A percentile compares a stretch with the other conserved stretches of the same genome.
These are phyloP conservation scores for Gossypium raimondii DNA, from an alignment of 345 rosid species.

Conservation along the genomic window DNA sequence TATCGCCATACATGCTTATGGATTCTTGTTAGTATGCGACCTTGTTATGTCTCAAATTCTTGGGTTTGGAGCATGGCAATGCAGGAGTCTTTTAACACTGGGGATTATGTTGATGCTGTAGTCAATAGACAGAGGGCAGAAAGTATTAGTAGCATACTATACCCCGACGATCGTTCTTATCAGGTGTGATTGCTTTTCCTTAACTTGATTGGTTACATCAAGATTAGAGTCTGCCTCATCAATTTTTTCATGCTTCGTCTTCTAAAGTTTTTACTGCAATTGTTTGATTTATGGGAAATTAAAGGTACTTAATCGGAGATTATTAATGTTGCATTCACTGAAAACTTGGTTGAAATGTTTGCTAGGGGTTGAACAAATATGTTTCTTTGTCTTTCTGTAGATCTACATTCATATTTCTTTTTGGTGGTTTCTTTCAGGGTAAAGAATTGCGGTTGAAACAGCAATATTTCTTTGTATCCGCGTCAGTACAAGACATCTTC, in stretches of 20 bases:
- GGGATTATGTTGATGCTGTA: conserved; percentile 47
- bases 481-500: conserved; percentile 47
- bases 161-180: conserved; percentile 44
- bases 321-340: background rate
- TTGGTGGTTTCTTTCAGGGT: conserved; percentile 32
- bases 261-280: background rate
- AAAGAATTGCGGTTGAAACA: conserved; percentile 49
- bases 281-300: background rate
- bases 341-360: conserved; percentile 8
- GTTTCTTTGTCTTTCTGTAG: background rate
- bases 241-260: background rate
- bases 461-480: conserved; percentile 46
- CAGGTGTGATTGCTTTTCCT: conserved; percentile 28
- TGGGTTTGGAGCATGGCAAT: background rate
- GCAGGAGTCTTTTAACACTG: conserved; percentile 45
- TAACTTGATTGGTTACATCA: conserved; percentile 12
- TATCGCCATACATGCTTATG: background rate
- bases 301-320: background rate
- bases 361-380: background rate
- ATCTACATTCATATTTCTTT: conserved; percentile 8
- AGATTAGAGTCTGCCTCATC: background rate
- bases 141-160: conserved; percentile 41
- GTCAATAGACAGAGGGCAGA: conserved; percentile 43
- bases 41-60: background rate
- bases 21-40: background rate